phyloP scores from a whole-genome alignment of 2,329 filamentous ascomycete genomes.

The Chrysoporthe puriensis region DNA sequence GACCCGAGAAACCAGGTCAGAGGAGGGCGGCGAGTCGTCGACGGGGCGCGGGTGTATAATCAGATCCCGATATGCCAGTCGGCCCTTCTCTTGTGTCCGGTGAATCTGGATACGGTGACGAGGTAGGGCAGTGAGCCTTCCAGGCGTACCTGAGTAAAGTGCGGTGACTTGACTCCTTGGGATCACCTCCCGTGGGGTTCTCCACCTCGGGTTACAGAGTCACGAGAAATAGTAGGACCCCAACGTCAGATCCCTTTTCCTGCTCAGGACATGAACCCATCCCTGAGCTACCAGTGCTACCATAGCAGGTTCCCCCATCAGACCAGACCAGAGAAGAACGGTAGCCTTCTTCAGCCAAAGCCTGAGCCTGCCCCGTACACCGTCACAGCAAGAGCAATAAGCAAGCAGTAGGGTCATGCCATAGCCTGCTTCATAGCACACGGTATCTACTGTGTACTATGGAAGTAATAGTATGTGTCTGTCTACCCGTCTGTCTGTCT shows the following conservation, averaged over 20 bases:
- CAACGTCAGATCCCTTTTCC: not conserved
- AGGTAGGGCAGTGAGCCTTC: not conserved
- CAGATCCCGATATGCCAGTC: not conserved
- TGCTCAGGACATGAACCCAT: not conserved
- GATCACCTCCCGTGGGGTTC: not conserved
- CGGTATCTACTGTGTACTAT: no score
- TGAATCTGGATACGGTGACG: not conserved
- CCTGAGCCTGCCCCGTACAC: not conserved
- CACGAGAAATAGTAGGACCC: not conserved
- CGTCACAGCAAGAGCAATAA: not conserved
- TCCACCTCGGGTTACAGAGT: slow-evolving; percentile 1
- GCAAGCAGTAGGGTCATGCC: no score
- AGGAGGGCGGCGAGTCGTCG: not conserved
- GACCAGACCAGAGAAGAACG: not conserved
- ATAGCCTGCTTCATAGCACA: no score
- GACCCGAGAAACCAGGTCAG: not conserved
- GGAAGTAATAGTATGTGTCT: no score
- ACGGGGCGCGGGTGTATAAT: not conserved
- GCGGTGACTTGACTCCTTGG: not conserved
- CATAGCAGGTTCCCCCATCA: not conserved
- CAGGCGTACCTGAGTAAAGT: not conserved
- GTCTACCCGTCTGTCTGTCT: no score
- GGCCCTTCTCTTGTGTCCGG: not conserved
- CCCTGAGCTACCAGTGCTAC: not conserved
- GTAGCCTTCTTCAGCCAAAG: no score